Evolutionary conservation across 495 filamentous ascomycete genomes (phyloP).

Genomic region (Penicillium samsonianum): DNA sequence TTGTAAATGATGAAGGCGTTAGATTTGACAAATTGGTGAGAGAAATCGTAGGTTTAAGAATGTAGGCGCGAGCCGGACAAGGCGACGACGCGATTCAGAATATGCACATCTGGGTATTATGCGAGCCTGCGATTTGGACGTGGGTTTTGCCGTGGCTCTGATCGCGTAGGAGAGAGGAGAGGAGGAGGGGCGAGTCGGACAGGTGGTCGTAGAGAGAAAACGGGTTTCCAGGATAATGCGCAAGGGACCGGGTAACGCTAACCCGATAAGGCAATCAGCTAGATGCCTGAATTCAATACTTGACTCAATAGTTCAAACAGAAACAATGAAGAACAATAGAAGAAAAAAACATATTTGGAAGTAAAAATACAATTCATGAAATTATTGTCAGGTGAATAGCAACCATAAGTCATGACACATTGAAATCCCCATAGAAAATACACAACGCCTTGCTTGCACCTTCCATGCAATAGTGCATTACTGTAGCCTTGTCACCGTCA

Average conservation of each 20-base stretch:
- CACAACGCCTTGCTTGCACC: conserved; percentile 82
- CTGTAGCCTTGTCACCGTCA: conserved; percentile 57
- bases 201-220: conserved; percentile 12
- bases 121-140: background rate
- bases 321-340: background rate
- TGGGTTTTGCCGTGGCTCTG: background rate
- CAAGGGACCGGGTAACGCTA: conserved; percentile 15
- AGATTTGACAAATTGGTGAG: conserved; percentile 1
- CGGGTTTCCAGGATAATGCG: conserved; percentile 12
- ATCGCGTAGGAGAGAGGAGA: background rate
- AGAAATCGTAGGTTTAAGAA: background rate
- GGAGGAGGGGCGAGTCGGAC: background rate
- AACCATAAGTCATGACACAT: conserved; percentile 23
- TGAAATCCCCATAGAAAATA: conserved; percentile 54
- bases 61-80: conserved; percentile 12
- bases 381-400: background rate
- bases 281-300: background rate
- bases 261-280: conserved; percentile 30
- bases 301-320: background rate
- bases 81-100: conserved; percentile 11
- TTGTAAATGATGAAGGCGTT: background rate
- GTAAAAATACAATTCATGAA: conserved; percentile 5
- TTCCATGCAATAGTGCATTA: conserved; percentile 88
- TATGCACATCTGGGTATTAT: conserved; percentile 15
- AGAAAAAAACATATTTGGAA: background rate